A percentile compares a stretch with the other conserved stretches of the same genome.
phyloP scores from a whole-genome alignment of 257 asterid genomes.

The Ehretia macrophylla region DNA sequence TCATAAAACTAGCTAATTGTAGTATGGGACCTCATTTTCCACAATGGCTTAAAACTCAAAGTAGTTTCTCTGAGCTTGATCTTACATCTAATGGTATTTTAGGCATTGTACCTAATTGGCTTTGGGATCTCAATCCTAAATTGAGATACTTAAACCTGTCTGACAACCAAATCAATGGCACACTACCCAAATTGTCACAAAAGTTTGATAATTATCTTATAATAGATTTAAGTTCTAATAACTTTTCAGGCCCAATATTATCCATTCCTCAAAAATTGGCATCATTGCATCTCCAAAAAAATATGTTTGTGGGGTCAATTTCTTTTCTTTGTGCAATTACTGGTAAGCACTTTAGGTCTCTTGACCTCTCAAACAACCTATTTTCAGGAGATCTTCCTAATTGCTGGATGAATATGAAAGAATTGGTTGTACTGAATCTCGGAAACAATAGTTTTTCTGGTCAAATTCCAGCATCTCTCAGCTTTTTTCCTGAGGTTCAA shows the following conservation, averaged over 20 bases:
- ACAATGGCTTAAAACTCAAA: too few species aligned
- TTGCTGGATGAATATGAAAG: too few species aligned
- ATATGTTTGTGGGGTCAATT: slow-evolving; percentile 28
- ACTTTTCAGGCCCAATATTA: too few species aligned
- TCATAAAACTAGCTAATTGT: too few species aligned
- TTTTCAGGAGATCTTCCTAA: too few species aligned
- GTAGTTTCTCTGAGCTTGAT: too few species aligned
- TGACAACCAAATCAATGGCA: slow-evolving; percentile 29
- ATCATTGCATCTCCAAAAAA: slow-evolving; percentile 7
- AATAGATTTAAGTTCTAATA: too few species aligned
- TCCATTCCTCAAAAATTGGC: slow-evolving; percentile 1
- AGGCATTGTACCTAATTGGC: slow-evolving; percentile 26
- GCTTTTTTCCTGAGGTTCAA: background rate
- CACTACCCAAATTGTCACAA: too few species aligned
- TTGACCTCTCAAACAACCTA: slow-evolving; percentile 30
- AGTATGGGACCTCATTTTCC: too few species aligned
- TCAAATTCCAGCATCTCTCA: slow-evolving; percentile 12
- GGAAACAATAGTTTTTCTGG: too few species aligned
- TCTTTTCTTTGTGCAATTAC: slow-evolving; percentile 8
- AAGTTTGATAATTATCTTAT: too few species aligned
- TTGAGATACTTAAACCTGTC: slow-evolving; percentile 20
- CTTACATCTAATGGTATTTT: slow-evolving; percentile 5
- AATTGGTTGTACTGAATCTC: too few species aligned
- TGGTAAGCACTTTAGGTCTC: background rate
- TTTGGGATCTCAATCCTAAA: slow-evolving; percentile 8